phyloP scores from a whole-genome alignment of 176 grass and related monocot genomes.

The Poa annua region DNA sequence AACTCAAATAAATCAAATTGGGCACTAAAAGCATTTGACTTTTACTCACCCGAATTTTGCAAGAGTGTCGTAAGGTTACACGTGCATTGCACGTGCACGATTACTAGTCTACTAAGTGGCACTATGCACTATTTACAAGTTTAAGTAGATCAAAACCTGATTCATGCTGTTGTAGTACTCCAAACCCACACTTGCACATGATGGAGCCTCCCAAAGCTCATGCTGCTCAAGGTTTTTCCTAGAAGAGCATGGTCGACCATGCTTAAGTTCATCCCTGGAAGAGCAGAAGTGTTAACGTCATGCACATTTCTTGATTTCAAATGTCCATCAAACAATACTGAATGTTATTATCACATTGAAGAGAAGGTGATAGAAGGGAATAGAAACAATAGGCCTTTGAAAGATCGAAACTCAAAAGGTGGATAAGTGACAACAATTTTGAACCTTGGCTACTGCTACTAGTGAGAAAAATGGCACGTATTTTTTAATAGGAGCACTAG shows the following conservation, averaged over 20 bases:
- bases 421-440: too few relatives aligned
- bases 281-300: background rate
- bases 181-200: background rate
- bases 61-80: too few relatives aligned
- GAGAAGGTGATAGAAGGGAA: background rate
- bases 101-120: background rate
- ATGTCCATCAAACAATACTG: background rate
- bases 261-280: background rate
- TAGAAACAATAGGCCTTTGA: background rate
- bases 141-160: slow-evolving; percentile 1
- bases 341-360: background rate
- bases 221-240: background rate
- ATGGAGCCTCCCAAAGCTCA: background rate
- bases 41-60: too few relatives aligned
- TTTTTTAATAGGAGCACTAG: too few relatives aligned
- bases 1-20: too few relatives aligned
- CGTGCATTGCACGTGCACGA: too few relatives aligned
- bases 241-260: background rate
- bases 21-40: too few relatives aligned
- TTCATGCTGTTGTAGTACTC: slow-evolving; percentile 22
- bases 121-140: background rate
- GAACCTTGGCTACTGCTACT: too few relatives aligned
- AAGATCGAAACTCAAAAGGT: too few relatives aligned
- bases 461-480: too few relatives aligned
- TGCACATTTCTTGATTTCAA: background rate